Evolutionary conservation across 1,284 basidiomycete species (phyloP), one percentile per base, ranked within the genome.

Genomic region (Coniferiporia weirii): DNA sequence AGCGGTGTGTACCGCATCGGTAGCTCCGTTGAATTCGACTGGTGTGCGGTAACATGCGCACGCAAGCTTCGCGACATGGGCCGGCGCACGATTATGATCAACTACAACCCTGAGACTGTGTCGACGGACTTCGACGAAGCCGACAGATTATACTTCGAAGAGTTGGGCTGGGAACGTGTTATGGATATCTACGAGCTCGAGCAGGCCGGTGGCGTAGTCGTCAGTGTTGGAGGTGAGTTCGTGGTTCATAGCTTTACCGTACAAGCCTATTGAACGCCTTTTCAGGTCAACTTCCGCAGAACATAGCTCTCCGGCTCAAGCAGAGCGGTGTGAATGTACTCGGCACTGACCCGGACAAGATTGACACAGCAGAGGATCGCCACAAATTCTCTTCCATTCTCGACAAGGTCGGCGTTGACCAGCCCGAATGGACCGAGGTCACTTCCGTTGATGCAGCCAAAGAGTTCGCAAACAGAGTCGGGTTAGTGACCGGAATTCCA

Each of bases 141-240:
- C 19, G 96, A 99, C 70, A 81, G 97, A 61, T 78, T 99, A 56
- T 99, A 99, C 82, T 99, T 99, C 70, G 97, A 99, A 74, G 96
- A 98, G 73, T 83, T 99, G 60, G 93, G 95, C 57, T 98, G 86
- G 73, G 97, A 99, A 76, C 87, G 95, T 57, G 95, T 99, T 61
- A 98, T 99, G 95, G 97, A 99, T 75, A 99, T 99, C 67, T 99
- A 99, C 73, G 97, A 99, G 74, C 77, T 99, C 64, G 97, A 99
- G 71, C 82, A 84, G 55, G 89, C 97, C 2, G 82, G 89, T 52
- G 97, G 97, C 72, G 93, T 96, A 48, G 87, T 99, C 64, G 95
- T 99, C 67, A 95, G 91, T 67, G 95, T 99, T 53, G 97, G 97
- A 70, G 97, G 95, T 86, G 27, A 27, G 27, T 2, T 3, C 27